Evolutionary conservation across 495 filamentous ascomycete species (phyloP), one percentile per base, ranked within the genome.

Genomic region (Penicillium coprophilum): DNA sequence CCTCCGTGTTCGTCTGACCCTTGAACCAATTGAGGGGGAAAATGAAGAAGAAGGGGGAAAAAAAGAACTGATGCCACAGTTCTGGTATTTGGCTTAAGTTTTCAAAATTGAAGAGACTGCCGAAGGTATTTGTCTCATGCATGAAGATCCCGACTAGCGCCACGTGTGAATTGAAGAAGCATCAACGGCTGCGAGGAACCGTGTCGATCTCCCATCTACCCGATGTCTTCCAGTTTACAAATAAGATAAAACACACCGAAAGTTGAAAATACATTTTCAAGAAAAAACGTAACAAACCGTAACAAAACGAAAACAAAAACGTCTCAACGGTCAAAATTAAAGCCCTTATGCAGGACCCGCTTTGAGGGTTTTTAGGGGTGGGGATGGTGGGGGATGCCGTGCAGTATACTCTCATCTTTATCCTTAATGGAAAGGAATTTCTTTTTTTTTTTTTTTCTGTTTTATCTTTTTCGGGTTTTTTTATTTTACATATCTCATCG

Each of bases 101-200:
- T 23, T 46, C 34, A 32, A 50, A 46, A 57, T 54, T 58, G 31
- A 58, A 47, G 38, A 64, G 49, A 48, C 38, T 48, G 36, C 49
- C 50, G 50, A 39, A 31, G 20, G 46, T 58, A 44, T 41, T 58
- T 52, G 50, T 58, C 55, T 64, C 58, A 65, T 75, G 73, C 70
- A 76, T 76, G 69, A 70, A 66, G 69, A 76, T 72, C 70, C 69
- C 61, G 66, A 71, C 67, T 72, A 76, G 71, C 71, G 71, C 73
- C 73, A 76, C 73, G 69, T 74, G 73, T 67, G 64, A 60, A 55
- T 67, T 53, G 59, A 59, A 61, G 62, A 74, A 75, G 69, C 65
- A 69, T 70, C 69, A 73, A 75, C 72, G 70, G 69, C 71, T 75
- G 68, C 66, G 69, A 72, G 72, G 69, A 71, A 76, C 69, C 66